Conservation (phyloP, 1,139 yeast species). For the Eremothecium sinecaudum region DNA sequence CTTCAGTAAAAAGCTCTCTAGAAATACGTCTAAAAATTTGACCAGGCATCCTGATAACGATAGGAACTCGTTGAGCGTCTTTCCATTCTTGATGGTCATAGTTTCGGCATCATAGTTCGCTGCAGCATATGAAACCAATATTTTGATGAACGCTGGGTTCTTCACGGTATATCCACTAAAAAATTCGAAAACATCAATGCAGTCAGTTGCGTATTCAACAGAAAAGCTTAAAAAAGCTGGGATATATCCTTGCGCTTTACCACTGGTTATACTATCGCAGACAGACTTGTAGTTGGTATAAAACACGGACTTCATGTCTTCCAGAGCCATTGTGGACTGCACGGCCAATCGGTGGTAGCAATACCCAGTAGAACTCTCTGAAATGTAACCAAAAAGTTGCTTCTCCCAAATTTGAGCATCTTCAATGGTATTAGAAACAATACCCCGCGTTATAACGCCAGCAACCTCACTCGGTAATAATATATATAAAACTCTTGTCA, state of each 20-base stretch:
- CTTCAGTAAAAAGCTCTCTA: conserved; percentile 2
- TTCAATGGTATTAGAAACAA: neutral
- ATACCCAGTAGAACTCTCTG: neutral
- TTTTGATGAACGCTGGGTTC: neutral
- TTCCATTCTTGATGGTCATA: neutral
- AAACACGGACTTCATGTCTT: neutral
- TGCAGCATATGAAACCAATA: neutral
- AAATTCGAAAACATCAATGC: neutral
- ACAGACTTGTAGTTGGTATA: neutral
- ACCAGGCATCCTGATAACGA: neutral
- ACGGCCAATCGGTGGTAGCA: neutral
- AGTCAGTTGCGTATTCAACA: neutral
- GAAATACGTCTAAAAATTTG: conserved; percentile 1
- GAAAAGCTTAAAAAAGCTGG: neutral
- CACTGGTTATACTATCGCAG: neutral
- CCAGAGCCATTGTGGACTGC: neutral
- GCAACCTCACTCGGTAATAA: neutral
- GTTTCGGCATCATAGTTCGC: neutral
- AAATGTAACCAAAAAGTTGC: neutral
- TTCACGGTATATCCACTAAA: neutral
- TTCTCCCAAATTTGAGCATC: neutral
- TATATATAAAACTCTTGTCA: neutral
- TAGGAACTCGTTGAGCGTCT: neutral
- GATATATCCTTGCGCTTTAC: neutral
- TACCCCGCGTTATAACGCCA: neutral